These are phyloP conservation scores for Globisporangium emineosum DNA, from an alignment of 352 stramenopile species.

Conservation along the genomic window DNA sequence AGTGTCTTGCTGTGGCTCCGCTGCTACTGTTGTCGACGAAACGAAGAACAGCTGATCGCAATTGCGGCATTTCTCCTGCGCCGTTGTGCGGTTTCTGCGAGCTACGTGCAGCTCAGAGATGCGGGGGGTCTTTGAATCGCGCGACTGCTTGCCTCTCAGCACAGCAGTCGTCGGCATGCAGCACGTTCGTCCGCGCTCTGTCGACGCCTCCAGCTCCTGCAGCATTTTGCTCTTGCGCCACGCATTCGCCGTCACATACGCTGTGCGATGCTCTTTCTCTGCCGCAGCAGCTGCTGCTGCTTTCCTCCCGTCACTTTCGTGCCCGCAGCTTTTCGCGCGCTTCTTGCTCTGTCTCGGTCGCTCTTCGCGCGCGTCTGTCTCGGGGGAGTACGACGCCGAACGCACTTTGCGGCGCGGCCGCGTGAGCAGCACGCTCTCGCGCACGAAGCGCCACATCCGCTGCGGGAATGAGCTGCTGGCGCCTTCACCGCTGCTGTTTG, in stretches of 20 bases:
- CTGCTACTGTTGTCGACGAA: slow-evolving; percentile 19
- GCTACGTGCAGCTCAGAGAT: not conserved
- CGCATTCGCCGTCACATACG: slow-evolving; percentile 15
- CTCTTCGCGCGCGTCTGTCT: not conserved
- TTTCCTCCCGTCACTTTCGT: slow-evolving; percentile 1
- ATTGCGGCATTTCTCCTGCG: slow-evolving; percentile 49
- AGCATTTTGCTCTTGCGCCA: slow-evolving; percentile 43
- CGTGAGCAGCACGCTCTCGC: slow-evolving; percentile 4
- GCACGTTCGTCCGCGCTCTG: not conserved
- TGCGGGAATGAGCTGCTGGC: slow-evolving; percentile 8
- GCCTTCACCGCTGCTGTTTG: not conserved
- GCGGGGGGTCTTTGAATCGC: slow-evolving; percentile 9
- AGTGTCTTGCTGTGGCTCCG: slow-evolving; percentile 13
- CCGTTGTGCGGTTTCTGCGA: slow-evolving; percentile 21
- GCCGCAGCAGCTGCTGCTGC: not conserved
- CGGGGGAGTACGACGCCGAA: slow-evolving; percentile 15
- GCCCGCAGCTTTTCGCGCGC: slow-evolving; percentile 14
- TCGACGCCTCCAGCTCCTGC: slow-evolving; percentile 36
- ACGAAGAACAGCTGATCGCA: slow-evolving; percentile 50
- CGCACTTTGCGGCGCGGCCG: slow-evolving; percentile 11
- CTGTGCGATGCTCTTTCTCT: slow-evolving; percentile 3
- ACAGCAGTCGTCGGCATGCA: slow-evolving; percentile 10
- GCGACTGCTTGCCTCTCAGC: slow-evolving; percentile 7
- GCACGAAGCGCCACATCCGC: slow-evolving; percentile 17
- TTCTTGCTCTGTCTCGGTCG: slow-evolving; percentile 10